phyloP scores from a whole-genome alignment of 2,329 filamentous ascomycete genomes.

The Beauveria scarabaeidicola region DNA sequence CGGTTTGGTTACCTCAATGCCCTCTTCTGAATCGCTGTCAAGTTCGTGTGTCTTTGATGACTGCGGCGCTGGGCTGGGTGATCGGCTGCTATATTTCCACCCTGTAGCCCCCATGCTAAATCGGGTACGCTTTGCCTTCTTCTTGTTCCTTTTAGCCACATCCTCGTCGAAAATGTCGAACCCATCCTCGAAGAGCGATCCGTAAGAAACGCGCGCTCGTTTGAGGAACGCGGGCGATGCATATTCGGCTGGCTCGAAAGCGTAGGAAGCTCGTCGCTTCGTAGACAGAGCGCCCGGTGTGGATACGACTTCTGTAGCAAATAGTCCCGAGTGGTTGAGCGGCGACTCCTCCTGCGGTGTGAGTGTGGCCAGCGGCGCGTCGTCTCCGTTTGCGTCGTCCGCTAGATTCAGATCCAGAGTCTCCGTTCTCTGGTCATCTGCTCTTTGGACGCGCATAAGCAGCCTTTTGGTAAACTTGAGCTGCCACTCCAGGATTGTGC shows the following conservation, averaged over 20 bases:
- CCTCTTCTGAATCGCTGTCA: conserved; percentile 16
- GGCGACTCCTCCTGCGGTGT: conserved; percentile 15
- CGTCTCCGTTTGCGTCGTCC: conserved; percentile 25
- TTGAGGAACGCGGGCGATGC: conserved; percentile 75
- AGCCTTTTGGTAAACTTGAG: conserved; percentile 45
- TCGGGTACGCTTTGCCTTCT: conserved; percentile 57
- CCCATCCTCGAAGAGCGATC: conserved; percentile 53
- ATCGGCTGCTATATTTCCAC: conserved; percentile 68
- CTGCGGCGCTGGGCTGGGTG: conserved; percentile 58
- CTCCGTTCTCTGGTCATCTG: conserved; percentile 38
- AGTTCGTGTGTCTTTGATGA: conserved; percentile 25
- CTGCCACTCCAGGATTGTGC: conserved; percentile 49
- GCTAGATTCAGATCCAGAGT: conserved; percentile 37
- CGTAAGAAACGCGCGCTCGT: conserved; percentile 59
- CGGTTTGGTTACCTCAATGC: conserved; percentile 2
- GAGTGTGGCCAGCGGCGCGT: conserved; percentile 10
- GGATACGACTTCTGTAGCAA: conserved; percentile 12
- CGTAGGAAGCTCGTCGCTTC: conserved; percentile 27
- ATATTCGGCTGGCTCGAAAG: conserved; percentile 46
- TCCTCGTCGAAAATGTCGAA: conserved; percentile 66
- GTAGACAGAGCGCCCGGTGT: conserved; percentile 18
- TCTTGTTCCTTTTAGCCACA: conserved; percentile 48
- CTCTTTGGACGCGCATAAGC: conserved; percentile 32
- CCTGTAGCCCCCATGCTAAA: conserved; percentile 57
- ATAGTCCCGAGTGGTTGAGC: conserved; percentile 2